These are phyloP conservation scores for Tilletia caries DNA, from an alignment of 1,284 basidiomycete species.

Conservation along the genomic window DNA sequence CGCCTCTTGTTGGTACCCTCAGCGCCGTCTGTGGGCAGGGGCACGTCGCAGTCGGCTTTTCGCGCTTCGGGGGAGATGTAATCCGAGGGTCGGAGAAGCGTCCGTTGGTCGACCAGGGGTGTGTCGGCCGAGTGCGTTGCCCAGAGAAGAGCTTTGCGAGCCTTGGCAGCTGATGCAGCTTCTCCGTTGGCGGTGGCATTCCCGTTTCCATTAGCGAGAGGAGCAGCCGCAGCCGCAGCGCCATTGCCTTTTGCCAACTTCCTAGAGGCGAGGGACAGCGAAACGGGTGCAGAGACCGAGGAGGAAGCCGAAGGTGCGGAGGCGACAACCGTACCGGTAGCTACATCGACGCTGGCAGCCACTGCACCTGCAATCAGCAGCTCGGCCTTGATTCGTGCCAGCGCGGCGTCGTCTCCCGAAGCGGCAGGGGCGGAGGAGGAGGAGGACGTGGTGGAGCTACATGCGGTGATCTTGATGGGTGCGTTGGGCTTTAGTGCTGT, in stretches of 20 bases:
- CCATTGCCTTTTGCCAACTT: background rate
- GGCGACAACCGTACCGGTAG: background rate
- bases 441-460: background rate
- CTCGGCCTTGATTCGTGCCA: constrained; percentile 1
- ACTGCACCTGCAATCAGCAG: constrained; percentile 3
- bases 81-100: constrained; percentile 39
- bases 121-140: constrained; percentile 34
- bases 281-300: background rate
- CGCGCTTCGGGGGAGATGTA: constrained; percentile 33
- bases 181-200: constrained; percentile 18
- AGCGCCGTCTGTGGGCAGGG: constrained; percentile 19
- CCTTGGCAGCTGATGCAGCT: constrained; percentile 4
- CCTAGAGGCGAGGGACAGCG: background rate
- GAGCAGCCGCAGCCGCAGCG: background rate
- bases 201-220: background rate
- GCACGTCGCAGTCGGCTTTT: constrained; percentile 48
- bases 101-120: constrained; percentile 35
- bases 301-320: background rate
- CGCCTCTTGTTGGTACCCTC: constrained; percentile 30
- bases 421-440: background rate
- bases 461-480: constrained; percentile 11
- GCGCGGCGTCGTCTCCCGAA: background rate
- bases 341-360: background rate
- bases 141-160: constrained; percentile 47
- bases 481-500: constrained; percentile 1